Base-by-base conservation (phyloP, 1,284 basidiomycete species). In the Amylostereum chailletii region DNA sequence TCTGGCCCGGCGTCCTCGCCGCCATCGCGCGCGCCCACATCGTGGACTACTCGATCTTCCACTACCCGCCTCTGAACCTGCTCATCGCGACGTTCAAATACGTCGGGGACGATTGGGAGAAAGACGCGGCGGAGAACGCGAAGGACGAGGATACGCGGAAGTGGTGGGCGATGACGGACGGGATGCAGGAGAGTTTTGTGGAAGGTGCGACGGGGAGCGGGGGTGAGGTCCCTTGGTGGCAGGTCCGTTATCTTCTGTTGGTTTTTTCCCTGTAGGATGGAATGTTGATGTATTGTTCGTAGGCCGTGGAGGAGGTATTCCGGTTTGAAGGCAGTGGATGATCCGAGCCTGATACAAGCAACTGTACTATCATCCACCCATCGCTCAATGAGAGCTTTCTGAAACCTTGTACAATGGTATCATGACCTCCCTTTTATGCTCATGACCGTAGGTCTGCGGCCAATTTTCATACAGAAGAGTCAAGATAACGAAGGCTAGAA, bases 121-220 rank as follows among this genome's bases (percentile, higher is more conserved):
- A 57, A 11, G 86, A 90, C 58, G 88, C 89, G 86, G 71, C 66
- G 42, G 71, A 65, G 32, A 75, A 88, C 36, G 78, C 72, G 4
- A 73, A 77, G 30, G 83, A 87, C 60, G 71, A 76, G 36, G 79
- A 81, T 60, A 90, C 86, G 19, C 74, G 75, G 59, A 62, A 72
- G 50, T 91, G 88, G 88, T 90, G 88, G 88, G 68, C 72, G 57
- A 64, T 89, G 51, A 84, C 86, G 0, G 88, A 90, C 62, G 69
- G 64, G 3, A 86, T 90, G 86, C 88, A 91, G 64, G 80, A 85
- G 65, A 84, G 78, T 58, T 78, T 89, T 41, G 72, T 83, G 6
- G 70, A 76, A 2, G 85, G 77, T 19, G 86, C 87, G 2, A 72
- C 70, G 1, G 86, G 86, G 5, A 87, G 84, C 54, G 84, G 77